phyloP scores from a whole-genome alignment of 73 alveolate genomes.

The Paramecium sexaurelia region DNA sequence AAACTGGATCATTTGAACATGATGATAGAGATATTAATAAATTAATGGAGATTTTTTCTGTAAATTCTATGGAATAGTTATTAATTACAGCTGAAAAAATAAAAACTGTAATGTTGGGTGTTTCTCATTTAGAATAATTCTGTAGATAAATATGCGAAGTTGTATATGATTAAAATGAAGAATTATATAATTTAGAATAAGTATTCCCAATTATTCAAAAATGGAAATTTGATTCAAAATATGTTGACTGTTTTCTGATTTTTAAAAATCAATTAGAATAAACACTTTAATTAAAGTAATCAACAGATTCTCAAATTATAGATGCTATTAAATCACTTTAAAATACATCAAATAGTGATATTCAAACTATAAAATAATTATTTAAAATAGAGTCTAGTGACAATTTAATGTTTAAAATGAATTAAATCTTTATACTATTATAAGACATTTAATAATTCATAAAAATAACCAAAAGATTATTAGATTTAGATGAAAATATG shows the following conservation, averaged over 20 bases:
- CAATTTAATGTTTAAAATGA: conserved; percentile 39
- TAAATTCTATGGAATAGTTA: conserved; percentile 38
- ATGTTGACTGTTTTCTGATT: conserved; percentile 28
- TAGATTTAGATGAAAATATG: conserved; percentile 63
- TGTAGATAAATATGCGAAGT: conserved; percentile 38
- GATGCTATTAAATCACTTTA: not conserved
- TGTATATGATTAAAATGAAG: conserved; percentile 35
- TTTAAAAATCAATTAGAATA: conserved; percentile 38
- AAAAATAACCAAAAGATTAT: conserved; percentile 31
- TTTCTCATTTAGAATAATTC: conserved; percentile 40
- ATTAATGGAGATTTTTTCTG: conserved; percentile 52
- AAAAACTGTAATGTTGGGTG: conserved; percentile 56
- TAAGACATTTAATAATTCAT: conserved; percentile 55
- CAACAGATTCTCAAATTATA: conserved; percentile 39
- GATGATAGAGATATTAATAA: not conserved
- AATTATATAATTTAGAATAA: conserved; percentile 41
- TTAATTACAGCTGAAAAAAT: conserved; percentile 46
- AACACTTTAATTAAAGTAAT: not conserved
- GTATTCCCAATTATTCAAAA: not conserved
- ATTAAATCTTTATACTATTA: conserved; percentile 3
- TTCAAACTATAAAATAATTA: not conserved
- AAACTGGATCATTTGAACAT: not conserved
- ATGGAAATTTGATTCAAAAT: conserved; percentile 47
- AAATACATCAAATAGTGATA: not conserved
- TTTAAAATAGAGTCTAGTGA: conserved; percentile 51